These are phyloP conservation scores for Aspergillus sp. DNA, from an alignment of 2,329 filamentous ascomycete species.

Conservation along the genomic window DNA sequence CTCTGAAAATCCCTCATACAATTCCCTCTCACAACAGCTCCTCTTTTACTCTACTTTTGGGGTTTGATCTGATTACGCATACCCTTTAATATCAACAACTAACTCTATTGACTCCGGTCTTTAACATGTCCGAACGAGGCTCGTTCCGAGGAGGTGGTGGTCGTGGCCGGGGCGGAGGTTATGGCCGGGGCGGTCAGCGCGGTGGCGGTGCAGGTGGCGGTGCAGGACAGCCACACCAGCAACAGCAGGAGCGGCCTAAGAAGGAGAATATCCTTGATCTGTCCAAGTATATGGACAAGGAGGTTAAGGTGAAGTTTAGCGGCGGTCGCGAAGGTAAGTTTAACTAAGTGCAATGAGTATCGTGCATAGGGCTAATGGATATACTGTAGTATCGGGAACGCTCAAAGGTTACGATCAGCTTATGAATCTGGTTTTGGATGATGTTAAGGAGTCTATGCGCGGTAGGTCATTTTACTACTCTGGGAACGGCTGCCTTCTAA, in stretches of 20 bases:
- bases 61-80: too few relatives aligned
- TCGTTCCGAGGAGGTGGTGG: constrained; percentile 48
- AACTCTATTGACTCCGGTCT: constrained; percentile 1
- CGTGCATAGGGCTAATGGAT: neutral
- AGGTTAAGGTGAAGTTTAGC: constrained; percentile 92
- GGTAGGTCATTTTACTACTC: constrained; percentile 49
- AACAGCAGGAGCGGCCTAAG: constrained; percentile 69
- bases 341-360: neutral
- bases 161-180: constrained; percentile 31
- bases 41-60: neutral
- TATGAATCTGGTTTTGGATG: constrained; percentile 95
- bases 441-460: constrained; percentile 82
- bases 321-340: constrained; percentile 77
- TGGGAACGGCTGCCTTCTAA: constrained; percentile 7
- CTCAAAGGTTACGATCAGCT: constrained; percentile 95
- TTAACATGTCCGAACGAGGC: constrained; percentile 37
- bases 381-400: constrained; percentile 64
- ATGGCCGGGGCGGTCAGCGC: constrained; percentile 39
- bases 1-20: constrained; percentile 20
- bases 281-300: constrained; percentile 94
- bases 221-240: constrained; percentile 24
- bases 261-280: constrained; percentile 98
- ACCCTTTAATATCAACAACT: neutral
- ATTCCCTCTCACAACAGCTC: neutral
- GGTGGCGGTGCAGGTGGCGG: constrained; percentile 45